phyloP scores from a whole-genome alignment of 768 basidiomycete genomes.

The Termitomyces sp. region DNA sequence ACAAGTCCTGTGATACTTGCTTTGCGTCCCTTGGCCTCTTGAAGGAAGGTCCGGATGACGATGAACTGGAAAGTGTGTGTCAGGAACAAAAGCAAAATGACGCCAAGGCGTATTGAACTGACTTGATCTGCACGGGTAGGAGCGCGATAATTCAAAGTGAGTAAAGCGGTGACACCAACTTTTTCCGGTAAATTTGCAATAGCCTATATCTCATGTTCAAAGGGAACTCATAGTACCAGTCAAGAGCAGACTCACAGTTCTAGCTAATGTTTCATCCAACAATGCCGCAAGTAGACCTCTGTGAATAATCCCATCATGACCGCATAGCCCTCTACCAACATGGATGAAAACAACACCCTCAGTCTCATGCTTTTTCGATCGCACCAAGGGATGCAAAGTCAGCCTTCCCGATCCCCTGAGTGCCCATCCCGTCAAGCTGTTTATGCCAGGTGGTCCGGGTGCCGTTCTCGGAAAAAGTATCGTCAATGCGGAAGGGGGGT shows the following conservation, averaged over 20 bases:
- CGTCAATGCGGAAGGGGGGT: conserved; percentile 61
- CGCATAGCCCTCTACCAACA: conserved; percentile 83
- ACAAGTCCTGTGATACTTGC: conserved; percentile 64
- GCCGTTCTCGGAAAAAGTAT: conserved; percentile 76
- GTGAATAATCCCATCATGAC: conserved; percentile 93
- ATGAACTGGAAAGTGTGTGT: conserved; percentile 61
- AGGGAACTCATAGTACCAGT: not conserved
- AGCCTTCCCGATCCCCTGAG: conserved; percentile 87
- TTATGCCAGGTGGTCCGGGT: conserved; percentile 70
- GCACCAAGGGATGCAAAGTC: conserved; percentile 73
- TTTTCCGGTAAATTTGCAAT: conserved; percentile 81
- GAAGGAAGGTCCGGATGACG: conserved; percentile 67
- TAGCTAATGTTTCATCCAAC: conserved; percentile 78
- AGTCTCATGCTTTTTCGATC: conserved; percentile 70
- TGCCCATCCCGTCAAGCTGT: conserved; percentile 81
- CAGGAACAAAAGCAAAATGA: not conserved
- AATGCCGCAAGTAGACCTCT: conserved; percentile 90
- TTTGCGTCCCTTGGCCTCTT: conserved; percentile 76
- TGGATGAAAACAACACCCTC: conserved; percentile 74
- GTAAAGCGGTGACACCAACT: conserved; percentile 89
- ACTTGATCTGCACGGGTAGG: conserved; percentile 91
- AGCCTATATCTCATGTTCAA: conserved; percentile 49
- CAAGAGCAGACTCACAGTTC: conserved; percentile 52
- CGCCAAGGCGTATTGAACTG: not conserved
- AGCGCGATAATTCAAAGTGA: conserved; percentile 78